phyloP scores from a whole-genome alignment of 495 filamentous ascomycete species.

The Aspergillus biplanus region DNA sequence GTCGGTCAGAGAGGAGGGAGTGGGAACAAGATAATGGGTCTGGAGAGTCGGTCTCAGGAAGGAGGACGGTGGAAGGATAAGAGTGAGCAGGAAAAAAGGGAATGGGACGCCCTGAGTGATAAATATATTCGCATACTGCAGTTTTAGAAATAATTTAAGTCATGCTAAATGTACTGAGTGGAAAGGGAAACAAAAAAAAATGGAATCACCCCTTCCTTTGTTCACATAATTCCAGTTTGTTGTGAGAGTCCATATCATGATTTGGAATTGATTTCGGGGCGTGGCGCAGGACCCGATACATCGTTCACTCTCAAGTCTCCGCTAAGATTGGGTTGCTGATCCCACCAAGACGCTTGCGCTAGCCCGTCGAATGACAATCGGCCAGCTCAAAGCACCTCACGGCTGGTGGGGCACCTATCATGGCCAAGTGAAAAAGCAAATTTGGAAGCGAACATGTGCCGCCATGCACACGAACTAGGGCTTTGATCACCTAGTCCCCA shows the following conservation, averaged over 20 bases:
- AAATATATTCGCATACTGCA: constrained; percentile 27
- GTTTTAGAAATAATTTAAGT: constrained; percentile 22
- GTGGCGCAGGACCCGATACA: constrained; percentile 26
- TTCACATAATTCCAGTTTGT: constrained; percentile 30
- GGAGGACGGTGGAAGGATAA: not conserved
- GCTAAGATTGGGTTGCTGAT: constrained; percentile 31
- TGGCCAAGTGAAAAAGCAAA: constrained; percentile 17
- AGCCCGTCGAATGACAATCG: constrained; percentile 19
- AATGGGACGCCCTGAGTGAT: constrained; percentile 24
- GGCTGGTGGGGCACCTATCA: constrained; percentile 25
- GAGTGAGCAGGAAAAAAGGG: constrained; percentile 3
- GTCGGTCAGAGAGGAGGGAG: constrained; percentile 9
- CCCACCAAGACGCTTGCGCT: constrained; percentile 27
- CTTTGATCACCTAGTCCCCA: constrained; percentile 25
- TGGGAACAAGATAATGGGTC: not conserved
- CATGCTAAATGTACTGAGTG: constrained; percentile 23
- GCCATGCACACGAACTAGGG: constrained; percentile 28
- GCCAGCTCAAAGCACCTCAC: constrained; percentile 21
- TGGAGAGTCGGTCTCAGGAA: constrained; percentile 1
- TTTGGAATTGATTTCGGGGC: constrained; percentile 29
- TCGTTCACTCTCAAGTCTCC: constrained; percentile 20
- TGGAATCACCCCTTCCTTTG: constrained; percentile 6
- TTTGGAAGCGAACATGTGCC: constrained; percentile 23
- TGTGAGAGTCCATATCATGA: constrained; percentile 28
- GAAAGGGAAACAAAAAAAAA: constrained; percentile 11